phyloP scores from a whole-genome alignment of 352 stramenopile species.

The Pythium pectinolyticum region DNA sequence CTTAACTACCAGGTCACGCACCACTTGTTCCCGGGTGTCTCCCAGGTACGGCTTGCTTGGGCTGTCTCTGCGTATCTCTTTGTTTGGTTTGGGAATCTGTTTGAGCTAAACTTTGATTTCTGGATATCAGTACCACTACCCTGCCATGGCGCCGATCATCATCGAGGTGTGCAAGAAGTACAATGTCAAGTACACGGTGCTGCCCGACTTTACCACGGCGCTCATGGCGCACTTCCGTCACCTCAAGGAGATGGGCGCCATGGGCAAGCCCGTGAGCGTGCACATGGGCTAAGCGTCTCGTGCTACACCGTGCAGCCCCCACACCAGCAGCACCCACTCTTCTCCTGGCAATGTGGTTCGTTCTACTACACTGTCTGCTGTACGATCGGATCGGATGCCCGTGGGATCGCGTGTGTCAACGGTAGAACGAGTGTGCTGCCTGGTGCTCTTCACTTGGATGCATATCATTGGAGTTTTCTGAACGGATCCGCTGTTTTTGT shows the following conservation, averaged over 20 bases:
- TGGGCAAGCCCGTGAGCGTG: conserved; percentile 73
- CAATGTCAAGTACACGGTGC: conserved; percentile 91
- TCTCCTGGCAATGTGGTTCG: neutral
- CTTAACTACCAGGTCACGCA: conserved; percentile 97
- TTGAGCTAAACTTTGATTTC: too few species aligned
- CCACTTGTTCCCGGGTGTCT: conserved; percentile 91
- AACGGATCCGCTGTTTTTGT: neutral
- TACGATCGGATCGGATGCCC: too few species aligned
- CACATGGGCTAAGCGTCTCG: conserved; percentile 88
- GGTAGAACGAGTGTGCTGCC: too few species aligned
- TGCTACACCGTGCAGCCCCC: too few species aligned
- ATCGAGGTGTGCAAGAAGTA: conserved; percentile 92
- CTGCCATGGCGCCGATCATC: conserved; percentile 91
- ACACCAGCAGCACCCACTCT: neutral
- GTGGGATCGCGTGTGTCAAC: too few species aligned
- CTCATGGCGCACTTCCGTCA: conserved; percentile 86
- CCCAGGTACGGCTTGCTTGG: conserved; percentile 57
- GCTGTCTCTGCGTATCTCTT: too few species aligned
- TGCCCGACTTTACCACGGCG: conserved; percentile 79
- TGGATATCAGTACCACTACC: conserved; percentile 87
- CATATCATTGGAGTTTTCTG: neutral
- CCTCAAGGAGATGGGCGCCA: conserved; percentile 87
- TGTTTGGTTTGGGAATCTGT: neutral
- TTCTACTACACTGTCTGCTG: neutral
- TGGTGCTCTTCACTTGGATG: neutral